Conservation (phyloP, 139 green algal genomes). For the Limnomonas spitsbergensis region DNA sequence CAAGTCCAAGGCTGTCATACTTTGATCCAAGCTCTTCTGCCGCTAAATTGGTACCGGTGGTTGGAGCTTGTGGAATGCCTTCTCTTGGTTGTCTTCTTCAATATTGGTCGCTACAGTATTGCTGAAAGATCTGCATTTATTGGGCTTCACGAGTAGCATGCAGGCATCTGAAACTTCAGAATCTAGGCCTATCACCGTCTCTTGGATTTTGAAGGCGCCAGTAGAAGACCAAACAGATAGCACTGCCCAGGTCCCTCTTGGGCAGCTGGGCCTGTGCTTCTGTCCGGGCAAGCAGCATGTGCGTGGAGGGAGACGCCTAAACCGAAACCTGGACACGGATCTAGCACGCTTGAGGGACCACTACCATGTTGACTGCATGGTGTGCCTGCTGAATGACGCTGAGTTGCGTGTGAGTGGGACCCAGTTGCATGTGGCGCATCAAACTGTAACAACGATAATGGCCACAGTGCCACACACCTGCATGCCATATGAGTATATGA, state of each 20-base stretch:
- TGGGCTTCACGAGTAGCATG: too few relatives aligned
- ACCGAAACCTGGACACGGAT: background rate
- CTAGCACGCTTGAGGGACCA: background rate
- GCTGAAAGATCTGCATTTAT: too few relatives aligned
- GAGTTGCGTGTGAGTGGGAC: slow-evolving; percentile 1
- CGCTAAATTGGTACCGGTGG: too few relatives aligned
- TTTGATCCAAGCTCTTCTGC: too few relatives aligned
- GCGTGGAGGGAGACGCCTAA: background rate
- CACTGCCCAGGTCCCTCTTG: too few relatives aligned
- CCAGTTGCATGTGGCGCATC: background rate
- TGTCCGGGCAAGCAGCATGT: slow-evolving; percentile 1
- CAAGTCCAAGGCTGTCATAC: too few relatives aligned
- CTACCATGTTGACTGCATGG: background rate
- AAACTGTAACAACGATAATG: background rate
- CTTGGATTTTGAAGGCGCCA: background rate
- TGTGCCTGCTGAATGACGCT: slow-evolving; percentile 20
- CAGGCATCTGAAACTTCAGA: background rate
- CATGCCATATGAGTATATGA: too few relatives aligned
- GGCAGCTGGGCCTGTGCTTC: slow-evolving; percentile 15
- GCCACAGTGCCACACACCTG: too few relatives aligned
- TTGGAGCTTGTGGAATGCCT: too few relatives aligned
- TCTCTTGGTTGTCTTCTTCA: too few relatives aligned
- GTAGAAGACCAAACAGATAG: background rate
- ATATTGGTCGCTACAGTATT: too few relatives aligned
- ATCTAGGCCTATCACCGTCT: slow-evolving; percentile 11